Percentiles rank a stretch among this genome's conserved stretches.
phyloP scores from a whole-genome alignment of 176 grass and related monocot species.

The Paspalum notatum region DNA sequence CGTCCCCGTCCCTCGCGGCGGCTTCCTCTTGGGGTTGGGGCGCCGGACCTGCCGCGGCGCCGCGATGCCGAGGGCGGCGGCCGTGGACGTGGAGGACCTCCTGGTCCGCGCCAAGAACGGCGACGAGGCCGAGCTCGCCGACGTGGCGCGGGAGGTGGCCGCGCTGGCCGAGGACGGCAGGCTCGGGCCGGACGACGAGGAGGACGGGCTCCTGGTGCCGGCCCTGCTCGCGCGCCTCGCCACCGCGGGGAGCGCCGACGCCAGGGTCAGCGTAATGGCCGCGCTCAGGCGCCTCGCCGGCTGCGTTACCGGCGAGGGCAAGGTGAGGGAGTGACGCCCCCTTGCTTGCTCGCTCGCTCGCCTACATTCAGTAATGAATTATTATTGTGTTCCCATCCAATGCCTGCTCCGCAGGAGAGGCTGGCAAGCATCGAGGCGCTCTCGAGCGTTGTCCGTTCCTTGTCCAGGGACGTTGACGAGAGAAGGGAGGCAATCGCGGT shows the following conservation, averaged over 20 bases:
- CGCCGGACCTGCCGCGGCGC: neutral
- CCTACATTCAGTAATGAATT: too few relatives aligned
- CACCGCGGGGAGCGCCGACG: conserved; percentile 28
- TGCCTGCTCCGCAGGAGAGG: conserved; percentile 57
- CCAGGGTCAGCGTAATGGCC: conserved; percentile 63
- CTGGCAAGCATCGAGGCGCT: conserved; percentile 66
- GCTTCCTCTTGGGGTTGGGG: neutral
- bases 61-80: conserved; percentile 37
- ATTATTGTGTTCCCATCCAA: too few relatives aligned
- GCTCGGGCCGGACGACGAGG: conserved; percentile 57
- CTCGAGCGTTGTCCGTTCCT: conserved; percentile 68
- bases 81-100: conserved; percentile 65
- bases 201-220: conserved; percentile 54
- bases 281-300: conserved; percentile 54
- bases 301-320: conserved; percentile 45
- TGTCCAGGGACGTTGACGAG: conserved; percentile 69
- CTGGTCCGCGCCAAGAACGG: conserved; percentile 67
- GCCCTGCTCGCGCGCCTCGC: conserved; percentile 56
- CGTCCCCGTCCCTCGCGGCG: too few relatives aligned
- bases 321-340: conserved; percentile 42
- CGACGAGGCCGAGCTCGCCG: conserved; percentile 38
- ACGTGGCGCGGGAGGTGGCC: conserved; percentile 44
- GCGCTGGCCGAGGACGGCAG: conserved; percentile 40
- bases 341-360: too few relatives aligned
- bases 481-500: conserved; percentile 62